A percentile compares a stretch with the other conserved stretches of the same genome.
Conservation (phyloP, 164 flowering plant species). For the Aristolochia fimbriata region DNA sequence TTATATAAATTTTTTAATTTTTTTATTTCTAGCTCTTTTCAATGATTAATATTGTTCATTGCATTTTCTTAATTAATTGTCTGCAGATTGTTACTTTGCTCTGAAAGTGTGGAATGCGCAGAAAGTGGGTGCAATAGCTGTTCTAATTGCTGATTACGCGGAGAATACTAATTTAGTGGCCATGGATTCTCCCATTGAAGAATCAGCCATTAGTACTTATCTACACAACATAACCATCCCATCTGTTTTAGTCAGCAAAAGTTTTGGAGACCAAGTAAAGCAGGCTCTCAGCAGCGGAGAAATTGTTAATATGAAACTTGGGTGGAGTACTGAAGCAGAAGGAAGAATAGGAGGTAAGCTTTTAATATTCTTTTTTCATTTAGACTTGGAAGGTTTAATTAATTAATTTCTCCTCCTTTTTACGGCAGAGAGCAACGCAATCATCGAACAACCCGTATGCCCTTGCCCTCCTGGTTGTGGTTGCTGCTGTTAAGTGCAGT, state of each 20-base stretch:
- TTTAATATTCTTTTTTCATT: no score
- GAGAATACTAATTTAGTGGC: conserved; percentile 68
- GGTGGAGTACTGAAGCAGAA: no score
- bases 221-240: conserved; percentile 76
- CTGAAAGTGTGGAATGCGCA: conserved; percentile 95
- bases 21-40: no score
- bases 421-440: no score
- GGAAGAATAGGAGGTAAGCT: no score
- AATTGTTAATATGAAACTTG: neutral
- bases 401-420: no score
- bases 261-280: conserved; percentile 62
- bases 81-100: conserved; percentile 77
- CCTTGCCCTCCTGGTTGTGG: no score
- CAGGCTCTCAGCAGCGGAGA: conserved; percentile 8
- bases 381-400: no score
- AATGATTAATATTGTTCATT: no score
- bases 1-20: no score
- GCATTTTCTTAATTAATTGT: neutral
- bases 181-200: conserved; percentile 90
- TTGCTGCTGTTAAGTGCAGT: no score
- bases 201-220: conserved; percentile 41
- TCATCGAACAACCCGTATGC: no score
- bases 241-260: conserved; percentile 71
- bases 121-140: conserved; percentile 80
- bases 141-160: conserved; percentile 76